A percentile compares a stretch with the other conserved stretches of the same genome.
These are phyloP conservation scores for Delitschia confertaspora DNA, from an alignment of 495 filamentous ascomycete species.

Conservation along the genomic window DNA sequence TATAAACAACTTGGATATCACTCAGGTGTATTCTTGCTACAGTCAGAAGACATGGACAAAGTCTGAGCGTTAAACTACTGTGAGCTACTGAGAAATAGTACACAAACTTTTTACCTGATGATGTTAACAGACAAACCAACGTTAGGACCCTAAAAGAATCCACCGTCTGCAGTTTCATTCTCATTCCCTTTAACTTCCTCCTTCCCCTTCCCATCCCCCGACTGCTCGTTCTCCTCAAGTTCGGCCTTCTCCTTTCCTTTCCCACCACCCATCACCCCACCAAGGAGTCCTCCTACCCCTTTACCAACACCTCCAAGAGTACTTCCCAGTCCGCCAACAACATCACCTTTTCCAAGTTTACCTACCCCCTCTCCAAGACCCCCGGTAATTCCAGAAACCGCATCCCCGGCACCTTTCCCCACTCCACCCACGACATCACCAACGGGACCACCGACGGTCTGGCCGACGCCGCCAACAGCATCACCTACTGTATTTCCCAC, in stretches of 20 bases:
- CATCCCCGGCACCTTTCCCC: constrained; percentile 15
- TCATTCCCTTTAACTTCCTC: too few species aligned
- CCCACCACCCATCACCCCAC: constrained; percentile 18
- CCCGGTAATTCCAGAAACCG: constrained; percentile 16
- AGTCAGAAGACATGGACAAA: too few species aligned
- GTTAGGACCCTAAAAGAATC: too few species aligned
- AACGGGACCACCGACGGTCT: constrained; percentile 22
- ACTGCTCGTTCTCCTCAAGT: constrained; percentile 1
- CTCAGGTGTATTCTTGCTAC: too few species aligned
- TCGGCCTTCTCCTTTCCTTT: constrained; percentile 4
- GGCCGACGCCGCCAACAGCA: constrained; percentile 15
- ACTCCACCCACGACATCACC: constrained; percentile 22
- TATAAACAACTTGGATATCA: too few species aligned
- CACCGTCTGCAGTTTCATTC: too few species aligned
- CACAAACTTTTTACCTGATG: too few species aligned
- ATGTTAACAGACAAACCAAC: too few species aligned
- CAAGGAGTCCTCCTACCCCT: constrained; percentile 21
- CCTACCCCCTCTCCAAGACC: constrained; percentile 21
- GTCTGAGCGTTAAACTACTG: too few species aligned
- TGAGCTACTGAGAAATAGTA: too few species aligned
- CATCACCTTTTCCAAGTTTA: constrained; percentile 16
- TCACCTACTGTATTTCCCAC: constrained; percentile 19
- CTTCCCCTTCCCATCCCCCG: too few species aligned
- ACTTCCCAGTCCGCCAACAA: constrained; percentile 14
- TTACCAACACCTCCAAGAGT: constrained; percentile 19